Evolutionary conservation across 768 basidiomycete genomes (phyloP).

Genomic region (Leccinellum rugosiceps): DNA sequence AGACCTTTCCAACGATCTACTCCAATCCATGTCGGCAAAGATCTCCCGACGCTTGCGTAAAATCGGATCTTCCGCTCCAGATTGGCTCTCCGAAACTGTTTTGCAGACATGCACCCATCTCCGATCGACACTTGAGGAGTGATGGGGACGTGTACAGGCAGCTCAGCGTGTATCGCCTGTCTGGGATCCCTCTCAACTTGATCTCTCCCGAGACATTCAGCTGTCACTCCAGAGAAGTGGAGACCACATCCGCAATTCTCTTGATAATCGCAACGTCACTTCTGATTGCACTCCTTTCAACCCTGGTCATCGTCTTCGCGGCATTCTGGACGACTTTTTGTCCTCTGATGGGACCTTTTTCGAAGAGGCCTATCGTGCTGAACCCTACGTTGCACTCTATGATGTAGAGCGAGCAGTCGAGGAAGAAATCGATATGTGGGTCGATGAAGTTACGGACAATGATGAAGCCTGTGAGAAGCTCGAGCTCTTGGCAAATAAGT

Average conservation of each 20-base stretch:
- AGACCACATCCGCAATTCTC: slow-evolving; percentile 25
- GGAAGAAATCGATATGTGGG: slow-evolving; percentile 33
- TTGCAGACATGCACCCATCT: not conserved
- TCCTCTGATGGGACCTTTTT: slow-evolving; percentile 14
- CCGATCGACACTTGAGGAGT: not conserved
- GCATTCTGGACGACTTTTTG: slow-evolving; percentile 15
- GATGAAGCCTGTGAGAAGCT: slow-evolving; percentile 15
- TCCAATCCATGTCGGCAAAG: not conserved
- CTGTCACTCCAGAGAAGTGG: slow-evolving; percentile 33
- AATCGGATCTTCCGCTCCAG: not conserved
- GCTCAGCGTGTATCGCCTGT: slow-evolving; percentile 13
- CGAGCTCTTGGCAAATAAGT: slow-evolving; percentile 20
- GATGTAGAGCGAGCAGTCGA: slow-evolving; percentile 38
- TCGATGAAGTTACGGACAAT: slow-evolving; percentile 7
- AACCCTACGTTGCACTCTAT: slow-evolving; percentile 23
- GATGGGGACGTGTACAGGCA: not conserved
- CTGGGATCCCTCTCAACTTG: slow-evolving; percentile 29
- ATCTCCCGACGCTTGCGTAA: not conserved
- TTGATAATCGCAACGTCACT: not conserved
- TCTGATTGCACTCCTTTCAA: not conserved
- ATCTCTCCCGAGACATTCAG: slow-evolving; percentile 28
- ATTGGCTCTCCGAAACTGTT: not conserved
- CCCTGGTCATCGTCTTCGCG: not conserved
- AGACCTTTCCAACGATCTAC: slow-evolving; percentile 1
- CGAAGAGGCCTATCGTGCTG: not conserved